These are phyloP conservation scores for Microbotryum violaceum DNA, from an alignment of 1,284 basidiomycete species.

Conservation along the genomic window DNA sequence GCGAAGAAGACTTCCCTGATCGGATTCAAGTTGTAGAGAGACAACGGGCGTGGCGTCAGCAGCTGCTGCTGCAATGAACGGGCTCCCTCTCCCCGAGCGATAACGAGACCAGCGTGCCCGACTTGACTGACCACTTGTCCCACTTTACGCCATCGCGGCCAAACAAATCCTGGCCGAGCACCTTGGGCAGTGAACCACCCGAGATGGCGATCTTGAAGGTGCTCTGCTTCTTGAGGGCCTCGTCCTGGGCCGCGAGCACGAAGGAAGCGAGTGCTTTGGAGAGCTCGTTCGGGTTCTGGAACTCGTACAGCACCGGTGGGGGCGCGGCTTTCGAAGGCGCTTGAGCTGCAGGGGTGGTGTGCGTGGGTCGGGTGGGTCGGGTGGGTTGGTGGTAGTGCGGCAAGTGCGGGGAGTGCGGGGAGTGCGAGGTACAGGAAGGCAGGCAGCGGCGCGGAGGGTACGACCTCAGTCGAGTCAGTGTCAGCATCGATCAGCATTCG, in stretches of 20 bases:
- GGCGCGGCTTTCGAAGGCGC: constrained; percentile 44
- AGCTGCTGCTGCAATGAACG: neutral
- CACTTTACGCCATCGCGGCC: constrained; percentile 70
- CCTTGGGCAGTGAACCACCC: constrained; percentile 83
- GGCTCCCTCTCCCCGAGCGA: neutral
- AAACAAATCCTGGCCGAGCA: constrained; percentile 64
- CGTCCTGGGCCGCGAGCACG: constrained; percentile 78
- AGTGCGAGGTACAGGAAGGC: neutral
- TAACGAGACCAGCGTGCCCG: neutral
- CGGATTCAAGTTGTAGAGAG: neutral
- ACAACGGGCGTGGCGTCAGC: neutral
- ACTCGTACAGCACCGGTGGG: constrained; percentile 65
- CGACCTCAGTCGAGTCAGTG: neutral
- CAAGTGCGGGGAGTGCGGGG: neutral
- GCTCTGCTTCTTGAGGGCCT: constrained; percentile 77
- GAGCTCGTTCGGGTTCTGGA: constrained; percentile 50
- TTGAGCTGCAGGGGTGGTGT: neutral
- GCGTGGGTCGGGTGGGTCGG: neutral
- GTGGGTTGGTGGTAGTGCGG: neutral
- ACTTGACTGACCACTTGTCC: constrained; percentile 74
- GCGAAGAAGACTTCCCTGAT: constrained; percentile 93
- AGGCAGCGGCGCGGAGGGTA: neutral
- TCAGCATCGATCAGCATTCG: neutral
- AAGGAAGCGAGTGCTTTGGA: constrained; percentile 65
- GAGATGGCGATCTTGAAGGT: constrained; percentile 88